Conservation (phyloP, 1,284 basidiomycete genomes). For the Tranzscheliella williamsii region DNA sequence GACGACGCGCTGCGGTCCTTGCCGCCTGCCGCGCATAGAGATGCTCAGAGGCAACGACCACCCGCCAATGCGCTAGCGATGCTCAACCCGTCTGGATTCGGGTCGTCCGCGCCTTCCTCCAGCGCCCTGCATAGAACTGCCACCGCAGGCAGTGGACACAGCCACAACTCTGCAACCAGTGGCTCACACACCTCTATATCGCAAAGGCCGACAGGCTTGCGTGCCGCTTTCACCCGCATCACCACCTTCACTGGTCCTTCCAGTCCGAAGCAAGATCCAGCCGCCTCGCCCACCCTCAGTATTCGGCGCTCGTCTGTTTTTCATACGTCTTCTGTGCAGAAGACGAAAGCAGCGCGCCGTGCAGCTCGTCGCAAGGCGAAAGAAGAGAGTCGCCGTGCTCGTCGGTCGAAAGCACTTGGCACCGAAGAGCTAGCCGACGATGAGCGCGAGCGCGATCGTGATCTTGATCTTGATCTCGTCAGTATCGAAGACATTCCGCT, state of each 20-base stretch:
- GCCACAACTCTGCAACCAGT: slow-evolving; percentile 2
- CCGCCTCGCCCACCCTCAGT: slow-evolving; percentile 3
- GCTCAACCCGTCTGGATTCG: slow-evolving; percentile 18
- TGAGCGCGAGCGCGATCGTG: slow-evolving; percentile 3
- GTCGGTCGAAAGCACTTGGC: slow-evolving; percentile 8
- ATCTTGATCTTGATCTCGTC: background rate
- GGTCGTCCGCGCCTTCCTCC: slow-evolving; percentile 4
- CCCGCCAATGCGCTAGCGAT: slow-evolving; percentile 25
- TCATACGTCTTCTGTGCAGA: slow-evolving; percentile 17
- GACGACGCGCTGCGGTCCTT: slow-evolving; percentile 39
- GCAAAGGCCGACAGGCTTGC: slow-evolving; percentile 8
- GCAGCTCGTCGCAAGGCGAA: slow-evolving; percentile 18
- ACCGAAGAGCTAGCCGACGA: slow-evolving; percentile 9
- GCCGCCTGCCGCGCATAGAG: slow-evolving; percentile 24
- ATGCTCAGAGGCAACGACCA: slow-evolving; percentile 9
- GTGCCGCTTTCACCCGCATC: slow-evolving; percentile 15
- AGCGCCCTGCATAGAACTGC: slow-evolving; percentile 12
- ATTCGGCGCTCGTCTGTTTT: slow-evolving; percentile 5
- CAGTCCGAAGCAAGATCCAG: slow-evolving; percentile 4
- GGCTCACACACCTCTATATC: slow-evolving; percentile 13
- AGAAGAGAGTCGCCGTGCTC: slow-evolving; percentile 5
- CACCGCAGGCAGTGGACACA: slow-evolving; percentile 6
- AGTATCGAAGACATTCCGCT: background rate
- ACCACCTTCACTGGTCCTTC: slow-evolving; percentile 15
- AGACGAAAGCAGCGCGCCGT: slow-evolving; percentile 25